Percentiles rank a stretch among this genome's conserved stretches.
phyloP scores from a whole-genome alignment of 192 early-diverging fungal species.

The Radiomyces spectabilis region DNA sequence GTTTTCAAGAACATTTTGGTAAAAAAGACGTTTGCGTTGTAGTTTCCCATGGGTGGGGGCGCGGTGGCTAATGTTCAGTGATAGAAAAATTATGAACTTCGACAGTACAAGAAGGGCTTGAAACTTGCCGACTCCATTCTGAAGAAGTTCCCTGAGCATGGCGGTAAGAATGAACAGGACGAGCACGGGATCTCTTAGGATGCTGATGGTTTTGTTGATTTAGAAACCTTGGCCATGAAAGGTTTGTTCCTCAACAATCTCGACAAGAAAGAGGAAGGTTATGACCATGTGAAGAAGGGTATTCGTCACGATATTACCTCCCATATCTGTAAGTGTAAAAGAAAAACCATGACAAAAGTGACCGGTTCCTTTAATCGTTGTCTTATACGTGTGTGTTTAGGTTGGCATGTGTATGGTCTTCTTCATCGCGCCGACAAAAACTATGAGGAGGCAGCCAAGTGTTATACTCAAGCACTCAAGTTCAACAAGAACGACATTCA shows the following conservation, averaged over 20 bases:
- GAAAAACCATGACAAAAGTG: background rate
- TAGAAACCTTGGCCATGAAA: conserved; percentile 92
- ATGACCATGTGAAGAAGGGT: conserved; percentile 80
- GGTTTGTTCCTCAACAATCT: conserved; percentile 86
- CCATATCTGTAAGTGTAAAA: conserved; percentile 68
- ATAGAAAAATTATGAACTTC: conserved; percentile 91
- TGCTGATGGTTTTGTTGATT: background rate
- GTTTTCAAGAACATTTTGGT: conserved; percentile 68
- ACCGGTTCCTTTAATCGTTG: background rate
- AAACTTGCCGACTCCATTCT: conserved; percentile 88
- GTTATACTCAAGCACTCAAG: conserved; percentile 83
- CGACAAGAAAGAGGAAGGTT: conserved; percentile 89
- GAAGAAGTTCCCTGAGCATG: conserved; percentile 90
- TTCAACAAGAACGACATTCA: conserved; percentile 75
- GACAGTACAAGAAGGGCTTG: conserved; percentile 93
- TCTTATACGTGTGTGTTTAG: conserved; percentile 36
- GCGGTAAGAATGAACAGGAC: conserved; percentile 43
- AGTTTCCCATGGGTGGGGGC: background rate
- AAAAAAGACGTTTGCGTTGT: conserved; percentile 11
- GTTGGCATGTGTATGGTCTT: conserved; percentile 97
- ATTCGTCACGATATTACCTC: conserved; percentile 71
- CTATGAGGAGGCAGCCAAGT: conserved; percentile 86
- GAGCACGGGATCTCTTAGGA: background rate
- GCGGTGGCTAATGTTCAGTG: conserved; percentile 2
- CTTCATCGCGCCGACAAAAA: conserved; percentile 88